Evolutionary conservation across 2,329 filamentous ascomycete species (phyloP).

Genomic region (Colletotrichum cereale): DNA sequence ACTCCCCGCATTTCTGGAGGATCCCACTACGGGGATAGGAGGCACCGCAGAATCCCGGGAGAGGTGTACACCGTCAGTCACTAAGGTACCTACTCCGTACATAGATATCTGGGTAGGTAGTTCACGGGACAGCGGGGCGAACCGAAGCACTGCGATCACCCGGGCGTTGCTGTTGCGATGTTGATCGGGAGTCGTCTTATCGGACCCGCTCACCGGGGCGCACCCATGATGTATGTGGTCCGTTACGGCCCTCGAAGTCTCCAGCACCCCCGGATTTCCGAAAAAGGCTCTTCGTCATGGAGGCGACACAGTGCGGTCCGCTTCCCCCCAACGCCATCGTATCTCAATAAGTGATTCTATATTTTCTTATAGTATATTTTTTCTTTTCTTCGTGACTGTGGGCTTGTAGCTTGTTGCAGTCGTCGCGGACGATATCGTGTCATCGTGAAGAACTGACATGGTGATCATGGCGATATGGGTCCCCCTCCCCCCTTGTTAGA

Average conservation of each 20-base stretch:
- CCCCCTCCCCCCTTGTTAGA: not conserved
- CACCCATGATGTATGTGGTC: not conserved
- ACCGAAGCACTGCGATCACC: not conserved
- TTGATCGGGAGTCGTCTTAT: not conserved
- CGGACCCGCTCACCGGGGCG: not conserved
- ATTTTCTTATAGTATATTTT: no score
- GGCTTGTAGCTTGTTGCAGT: not conserved
- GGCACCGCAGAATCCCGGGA: no score
- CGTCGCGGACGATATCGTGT: not conserved
- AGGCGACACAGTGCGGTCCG: not conserved
- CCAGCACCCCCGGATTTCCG: slow-evolving; percentile 6
- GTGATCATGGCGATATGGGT: not conserved
- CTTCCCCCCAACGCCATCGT: not conserved
- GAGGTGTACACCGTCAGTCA: no score
- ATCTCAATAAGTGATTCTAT: not conserved
- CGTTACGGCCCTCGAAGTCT: not conserved
- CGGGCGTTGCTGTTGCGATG: not conserved
- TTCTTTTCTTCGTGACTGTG: not conserved
- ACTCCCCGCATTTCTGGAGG: not conserved
- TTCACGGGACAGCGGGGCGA: not conserved
- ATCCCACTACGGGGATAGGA: not conserved
- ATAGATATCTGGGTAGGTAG: no score
- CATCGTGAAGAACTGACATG: not conserved
- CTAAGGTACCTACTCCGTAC: no score
- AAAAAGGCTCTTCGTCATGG: not conserved